A percentile compares a stretch with the other conserved stretches of the same genome.
phyloP scores from a whole-genome alignment of 164 flowering plant genomes.

The Paratinospora sagittata region DNA sequence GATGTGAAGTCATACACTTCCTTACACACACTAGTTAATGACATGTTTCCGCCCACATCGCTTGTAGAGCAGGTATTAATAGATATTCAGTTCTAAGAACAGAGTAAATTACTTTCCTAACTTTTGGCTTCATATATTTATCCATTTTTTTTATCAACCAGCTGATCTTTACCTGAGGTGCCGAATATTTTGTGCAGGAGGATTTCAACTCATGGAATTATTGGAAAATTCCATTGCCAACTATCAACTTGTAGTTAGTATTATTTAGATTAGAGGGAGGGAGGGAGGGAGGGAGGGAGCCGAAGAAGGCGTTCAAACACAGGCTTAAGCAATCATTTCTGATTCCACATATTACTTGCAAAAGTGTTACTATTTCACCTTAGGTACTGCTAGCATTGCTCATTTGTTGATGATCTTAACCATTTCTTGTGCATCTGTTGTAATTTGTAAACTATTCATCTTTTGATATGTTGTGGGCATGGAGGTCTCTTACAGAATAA shows the following conservation, averaged over 20 bases:
- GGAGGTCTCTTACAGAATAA: background rate
- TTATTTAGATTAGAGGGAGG: background rate
- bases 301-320: too few relatives aligned
- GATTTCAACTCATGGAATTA: slow-evolving; percentile 90
- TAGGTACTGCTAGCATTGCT: background rate
- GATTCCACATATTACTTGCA: background rate
- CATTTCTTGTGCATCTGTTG: background rate
- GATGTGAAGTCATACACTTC: slow-evolving; percentile 86
- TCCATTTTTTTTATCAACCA: too few relatives aligned
- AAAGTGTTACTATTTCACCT: background rate
- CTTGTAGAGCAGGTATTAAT: slow-evolving; percentile 82
- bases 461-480: background rate
- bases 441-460: background rate
- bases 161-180: background rate
- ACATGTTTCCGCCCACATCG: slow-evolving; percentile 96
- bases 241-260: slow-evolving; percentile 27
- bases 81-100: background rate
- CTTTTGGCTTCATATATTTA: background rate
- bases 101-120: background rate
- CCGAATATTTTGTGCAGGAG: slow-evolving; percentile 46
- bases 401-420: background rate
- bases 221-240: slow-evolving; percentile 85
- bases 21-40: slow-evolving; percentile 85
- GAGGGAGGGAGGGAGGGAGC: too few relatives aligned
- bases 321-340: too few relatives aligned